Evolutionary conservation across 176 grass and related monocot genomes (phyloP).

Genomic region (Juncus inflexus): DNA sequence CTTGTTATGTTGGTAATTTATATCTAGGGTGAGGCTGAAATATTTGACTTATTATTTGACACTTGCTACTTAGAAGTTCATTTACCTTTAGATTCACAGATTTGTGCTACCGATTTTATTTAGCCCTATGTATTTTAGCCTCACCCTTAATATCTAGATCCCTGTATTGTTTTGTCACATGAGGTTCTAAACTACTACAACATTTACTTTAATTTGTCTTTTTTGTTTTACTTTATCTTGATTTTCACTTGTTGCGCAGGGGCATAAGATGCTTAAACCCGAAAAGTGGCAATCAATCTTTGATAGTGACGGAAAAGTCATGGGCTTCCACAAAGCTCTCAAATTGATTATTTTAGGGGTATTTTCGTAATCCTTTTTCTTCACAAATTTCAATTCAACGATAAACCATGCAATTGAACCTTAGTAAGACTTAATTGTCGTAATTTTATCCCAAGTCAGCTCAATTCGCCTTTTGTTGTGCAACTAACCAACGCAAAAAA

Average conservation of each 20-base stretch:
- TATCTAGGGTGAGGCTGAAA: not conserved
- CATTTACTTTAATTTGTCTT: constrained; percentile 7
- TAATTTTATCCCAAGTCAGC: not conserved
- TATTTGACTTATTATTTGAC: not conserved
- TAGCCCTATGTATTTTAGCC: not conserved
- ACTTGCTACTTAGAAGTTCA: not conserved
- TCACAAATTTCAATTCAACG: not conserved
- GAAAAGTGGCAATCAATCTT: constrained; percentile 88
- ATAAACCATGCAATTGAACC: constrained; percentile 1
- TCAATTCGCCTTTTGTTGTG: not conserved
- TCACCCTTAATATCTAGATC: constrained; percentile 11
- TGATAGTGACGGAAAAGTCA: constrained; percentile 63
- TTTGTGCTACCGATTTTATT: too few species aligned
- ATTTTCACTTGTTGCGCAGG: constrained; percentile 34
- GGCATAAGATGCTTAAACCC: constrained; percentile 77
- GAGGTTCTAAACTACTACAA: not conserved
- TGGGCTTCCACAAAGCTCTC: constrained; percentile 76
- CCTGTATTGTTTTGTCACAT: not conserved
- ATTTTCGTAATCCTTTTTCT: constrained; percentile 33
- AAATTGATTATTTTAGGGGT: constrained; percentile 92
- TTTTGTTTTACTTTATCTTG: not conserved
- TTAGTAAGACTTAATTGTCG: not conserved
- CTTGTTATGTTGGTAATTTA: not conserved
- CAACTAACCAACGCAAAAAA: not conserved
- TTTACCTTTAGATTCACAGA: too few species aligned